Conservation (phyloP, 768 basidiomycete species). For the Phylloporus arenicola region DNA sequence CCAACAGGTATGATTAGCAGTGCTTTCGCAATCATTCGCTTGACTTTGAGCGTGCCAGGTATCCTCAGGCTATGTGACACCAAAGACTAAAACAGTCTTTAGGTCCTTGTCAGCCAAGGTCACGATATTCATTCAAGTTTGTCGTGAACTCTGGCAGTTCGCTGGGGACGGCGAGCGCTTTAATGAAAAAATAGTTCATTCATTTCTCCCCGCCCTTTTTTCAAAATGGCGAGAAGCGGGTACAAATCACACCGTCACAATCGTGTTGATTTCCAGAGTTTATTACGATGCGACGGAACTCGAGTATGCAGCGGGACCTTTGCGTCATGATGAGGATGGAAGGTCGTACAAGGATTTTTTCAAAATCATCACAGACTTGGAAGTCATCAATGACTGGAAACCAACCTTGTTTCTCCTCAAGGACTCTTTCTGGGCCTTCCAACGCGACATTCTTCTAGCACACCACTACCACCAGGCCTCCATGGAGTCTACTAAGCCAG, state of each 20-base stretch:
- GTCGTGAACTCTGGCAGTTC: conserved; percentile 95
- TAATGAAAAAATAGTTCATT: conserved; percentile 96
- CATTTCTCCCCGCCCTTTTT: conserved; percentile 89
- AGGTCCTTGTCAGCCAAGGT: conserved; percentile 87
- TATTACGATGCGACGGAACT: conserved; percentile 80
- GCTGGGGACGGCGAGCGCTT: conserved; percentile 93
- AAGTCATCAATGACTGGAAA: conserved; percentile 84
- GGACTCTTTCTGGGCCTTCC: conserved; percentile 85
- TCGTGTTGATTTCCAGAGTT: conserved; percentile 91
- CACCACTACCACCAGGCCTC: conserved; percentile 80
- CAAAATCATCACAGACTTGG: conserved; percentile 91
- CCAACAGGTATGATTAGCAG: conserved; percentile 44
- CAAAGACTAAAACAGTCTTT: conserved; percentile 83
- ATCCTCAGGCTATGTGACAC: conserved; percentile 74
- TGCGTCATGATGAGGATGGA: conserved; percentile 69
- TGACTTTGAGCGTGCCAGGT: conserved; percentile 41
- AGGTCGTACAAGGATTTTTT: conserved; percentile 93
- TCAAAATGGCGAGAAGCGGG: conserved; percentile 75
- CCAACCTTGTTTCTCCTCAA: conserved; percentile 82
- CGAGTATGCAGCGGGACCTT: conserved; percentile 76
- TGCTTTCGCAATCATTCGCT: neutral
- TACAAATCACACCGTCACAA: conserved; percentile 90
- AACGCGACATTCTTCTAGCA: conserved; percentile 83
- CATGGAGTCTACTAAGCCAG: conserved; percentile 39
- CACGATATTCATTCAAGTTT: conserved; percentile 95